Conservation (phyloP, 1,139 yeast species). For the Suhomyces yuchorum region DNA sequence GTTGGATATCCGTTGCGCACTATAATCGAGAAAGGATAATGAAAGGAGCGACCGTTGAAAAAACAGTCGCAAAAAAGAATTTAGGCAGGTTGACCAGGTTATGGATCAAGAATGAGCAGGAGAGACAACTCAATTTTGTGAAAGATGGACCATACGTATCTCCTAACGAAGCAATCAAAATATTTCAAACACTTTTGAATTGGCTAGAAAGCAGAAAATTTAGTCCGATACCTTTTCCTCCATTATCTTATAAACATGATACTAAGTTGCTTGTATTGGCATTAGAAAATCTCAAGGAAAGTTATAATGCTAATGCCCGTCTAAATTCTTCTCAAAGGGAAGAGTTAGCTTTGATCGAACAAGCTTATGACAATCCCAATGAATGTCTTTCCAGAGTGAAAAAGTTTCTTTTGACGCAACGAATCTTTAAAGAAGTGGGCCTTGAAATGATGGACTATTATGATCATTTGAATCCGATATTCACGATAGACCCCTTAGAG, state of each 20-base stretch:
- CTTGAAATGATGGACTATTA: slow-evolving; percentile 92
- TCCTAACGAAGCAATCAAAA: slow-evolving; percentile 85
- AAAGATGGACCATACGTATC: slow-evolving; percentile 86
- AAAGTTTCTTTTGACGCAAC: slow-evolving; percentile 78
- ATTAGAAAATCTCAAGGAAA: slow-evolving; percentile 81
- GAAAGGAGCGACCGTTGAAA: slow-evolving; percentile 88
- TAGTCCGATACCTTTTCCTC: slow-evolving; percentile 92
- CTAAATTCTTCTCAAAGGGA: slow-evolving; percentile 87
- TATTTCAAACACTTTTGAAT: slow-evolving; percentile 83
- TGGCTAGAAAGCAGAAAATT: slow-evolving; percentile 91
- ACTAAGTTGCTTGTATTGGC: slow-evolving; percentile 88
- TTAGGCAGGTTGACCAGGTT: slow-evolving; percentile 87
- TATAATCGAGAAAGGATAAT: slow-evolving; percentile 86
- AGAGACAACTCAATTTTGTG: slow-evolving; percentile 76
- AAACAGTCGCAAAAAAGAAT: slow-evolving; percentile 90
- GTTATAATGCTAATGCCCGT: slow-evolving; percentile 79
- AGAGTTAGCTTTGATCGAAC: slow-evolving; percentile 90
- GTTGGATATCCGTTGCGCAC: slow-evolving; percentile 94
- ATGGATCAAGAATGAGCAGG: slow-evolving; percentile 93
- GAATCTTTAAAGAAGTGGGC: slow-evolving; percentile 89
- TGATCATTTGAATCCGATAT: slow-evolving; percentile 81
- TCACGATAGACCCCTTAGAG: slow-evolving; percentile 86
- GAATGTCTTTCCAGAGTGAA: slow-evolving; percentile 86
- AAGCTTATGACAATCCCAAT: slow-evolving; percentile 96
- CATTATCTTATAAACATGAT: slow-evolving; percentile 88